Evolutionary conservation across 2,329 filamentous ascomycete species (phyloP).

Genomic region (Penicillium sp.): DNA sequence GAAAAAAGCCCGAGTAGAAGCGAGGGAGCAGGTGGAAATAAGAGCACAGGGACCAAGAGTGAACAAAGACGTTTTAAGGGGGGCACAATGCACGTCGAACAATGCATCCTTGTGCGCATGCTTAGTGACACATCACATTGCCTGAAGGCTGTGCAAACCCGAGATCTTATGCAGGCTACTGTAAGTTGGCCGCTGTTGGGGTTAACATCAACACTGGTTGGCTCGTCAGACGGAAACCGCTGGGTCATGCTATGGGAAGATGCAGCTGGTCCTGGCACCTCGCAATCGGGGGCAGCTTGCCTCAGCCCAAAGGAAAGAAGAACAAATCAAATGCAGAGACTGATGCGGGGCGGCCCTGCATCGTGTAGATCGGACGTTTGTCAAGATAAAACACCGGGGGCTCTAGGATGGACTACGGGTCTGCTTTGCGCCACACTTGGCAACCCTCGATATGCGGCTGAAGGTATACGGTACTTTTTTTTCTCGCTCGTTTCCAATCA

Average conservation of each 20-base stretch:
- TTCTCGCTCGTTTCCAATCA: neutral
- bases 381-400: conserved; percentile 3
- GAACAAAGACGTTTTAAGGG: conserved; percentile 3
- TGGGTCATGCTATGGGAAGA: neutral
- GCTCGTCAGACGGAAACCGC: neutral
- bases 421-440: conserved; percentile 16
- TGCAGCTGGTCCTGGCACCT: conserved; percentile 2
- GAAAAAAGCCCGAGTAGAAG: neutral
- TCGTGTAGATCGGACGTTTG: conserved; percentile 4
- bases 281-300: conserved; percentile 12
- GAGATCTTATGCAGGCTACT: conserved; percentile 7
- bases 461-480: conserved; percentile 10
- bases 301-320: conserved; percentile 3
- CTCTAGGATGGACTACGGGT: conserved; percentile 13
- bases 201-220: conserved; percentile 1
- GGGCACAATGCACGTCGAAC: conserved; percentile 7
- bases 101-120: neutral
- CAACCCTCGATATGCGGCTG: conserved; percentile 13
- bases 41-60: neutral
- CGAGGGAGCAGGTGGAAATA: conserved; percentile 1
- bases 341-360: neutral
- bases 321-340: conserved; percentile 8
- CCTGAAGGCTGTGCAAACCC: conserved; percentile 12
- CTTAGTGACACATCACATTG: conserved; percentile 10
- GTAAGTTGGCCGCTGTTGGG: conserved; percentile 1